Base-by-base conservation (phyloP, 78 protist genomes). In the Ministeria vibrans region DNA sequence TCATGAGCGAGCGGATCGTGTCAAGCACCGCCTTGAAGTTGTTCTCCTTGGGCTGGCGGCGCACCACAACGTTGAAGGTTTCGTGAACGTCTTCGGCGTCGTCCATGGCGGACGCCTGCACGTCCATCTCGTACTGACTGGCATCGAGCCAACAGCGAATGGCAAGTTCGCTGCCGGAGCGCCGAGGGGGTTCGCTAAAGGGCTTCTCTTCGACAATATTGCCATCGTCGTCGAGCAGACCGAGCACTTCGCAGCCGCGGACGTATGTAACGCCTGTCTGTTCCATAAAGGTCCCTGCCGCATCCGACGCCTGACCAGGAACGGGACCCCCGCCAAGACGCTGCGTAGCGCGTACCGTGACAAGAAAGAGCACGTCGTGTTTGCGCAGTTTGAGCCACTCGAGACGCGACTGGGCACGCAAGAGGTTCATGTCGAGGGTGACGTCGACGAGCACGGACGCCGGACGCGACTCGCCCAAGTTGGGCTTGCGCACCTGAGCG, bases 11-110 rank as follows among this genome's bases (percentile, higher is more conserved):
- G 13, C 95, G 77, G 38, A 95, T 94, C 39, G 96, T 90, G 55
- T 90, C 96, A 23, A 95, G 84, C 28, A 94, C 89, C 1, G 96
- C 95, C 75, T 89, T 88, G 86, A 88, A 90, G 82, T 88, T 88
- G 83, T 91, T 91, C 77, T 87, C 96, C 74, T 94, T 82, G 4
- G 98, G 84, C 70, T 87, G 80, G 70, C 97, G 83, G n/a, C 95
- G 78, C 75, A 96, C 49, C 28, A 96, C 28, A 22, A 94, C 62
- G 75, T 93, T 92, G 86, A 96, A 91, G 25, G 83, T 36, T 30
- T 51, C 42, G 74, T 94, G 80, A 23, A 75, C 28, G 51, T 84
- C 86, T 46, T 38, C 36, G 23, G 39, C 51, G 34, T 41, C 51
- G 75, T n/a, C 30, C 15, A 34, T 15, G 45, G 43, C 28, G 30